These are phyloP conservation scores for Hyaloscypha bicolor DNA, from an alignment of 495 filamentous ascomycete species.

Conservation along the genomic window DNA sequence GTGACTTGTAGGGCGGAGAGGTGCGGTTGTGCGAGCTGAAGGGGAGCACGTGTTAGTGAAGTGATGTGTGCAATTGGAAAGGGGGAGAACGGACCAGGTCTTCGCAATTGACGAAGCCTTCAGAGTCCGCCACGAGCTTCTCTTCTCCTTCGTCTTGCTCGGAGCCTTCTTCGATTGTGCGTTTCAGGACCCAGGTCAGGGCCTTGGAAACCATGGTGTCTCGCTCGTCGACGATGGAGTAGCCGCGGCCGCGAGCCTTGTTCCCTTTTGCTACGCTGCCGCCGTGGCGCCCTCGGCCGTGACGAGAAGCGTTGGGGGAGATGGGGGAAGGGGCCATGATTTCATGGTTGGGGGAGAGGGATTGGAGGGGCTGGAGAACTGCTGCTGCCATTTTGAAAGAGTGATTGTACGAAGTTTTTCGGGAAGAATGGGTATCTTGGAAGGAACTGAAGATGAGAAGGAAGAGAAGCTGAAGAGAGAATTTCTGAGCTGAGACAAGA, in stretches of 20 bases:
- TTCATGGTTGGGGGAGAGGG: constrained; percentile 37
- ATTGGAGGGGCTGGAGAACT: constrained; percentile 30
- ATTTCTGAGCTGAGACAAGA: background rate
- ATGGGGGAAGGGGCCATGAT: constrained; percentile 47
- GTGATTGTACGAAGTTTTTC: constrained; percentile 5
- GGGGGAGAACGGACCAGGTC: constrained; percentile 39
- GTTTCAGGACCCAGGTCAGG: constrained; percentile 45
- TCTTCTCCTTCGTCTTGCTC: constrained; percentile 40
- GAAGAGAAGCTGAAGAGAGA: background rate
- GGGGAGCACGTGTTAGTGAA: constrained; percentile 6
- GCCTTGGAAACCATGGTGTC: constrained; percentile 45
- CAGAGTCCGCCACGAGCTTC: constrained; percentile 41
- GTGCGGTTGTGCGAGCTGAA: constrained; percentile 40
- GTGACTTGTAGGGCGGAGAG: constrained; percentile 37
- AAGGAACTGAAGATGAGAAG: constrained; percentile 12
- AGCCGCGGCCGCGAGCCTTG: constrained; percentile 40
- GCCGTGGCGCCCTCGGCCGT: constrained; percentile 44
- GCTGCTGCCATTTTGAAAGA: constrained; percentile 32
- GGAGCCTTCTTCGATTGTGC: constrained; percentile 39
- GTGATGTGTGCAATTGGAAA: background rate
- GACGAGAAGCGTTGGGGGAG: constrained; percentile 43
- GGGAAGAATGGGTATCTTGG: constrained; percentile 10
- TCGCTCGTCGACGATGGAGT: constrained; percentile 45
- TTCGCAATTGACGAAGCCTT: constrained; percentile 45
- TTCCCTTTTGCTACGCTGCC: constrained; percentile 43